Evolutionary conservation across 2,329 filamentous ascomycete species (phyloP).

Genomic region (Monilinia fructicola): DNA sequence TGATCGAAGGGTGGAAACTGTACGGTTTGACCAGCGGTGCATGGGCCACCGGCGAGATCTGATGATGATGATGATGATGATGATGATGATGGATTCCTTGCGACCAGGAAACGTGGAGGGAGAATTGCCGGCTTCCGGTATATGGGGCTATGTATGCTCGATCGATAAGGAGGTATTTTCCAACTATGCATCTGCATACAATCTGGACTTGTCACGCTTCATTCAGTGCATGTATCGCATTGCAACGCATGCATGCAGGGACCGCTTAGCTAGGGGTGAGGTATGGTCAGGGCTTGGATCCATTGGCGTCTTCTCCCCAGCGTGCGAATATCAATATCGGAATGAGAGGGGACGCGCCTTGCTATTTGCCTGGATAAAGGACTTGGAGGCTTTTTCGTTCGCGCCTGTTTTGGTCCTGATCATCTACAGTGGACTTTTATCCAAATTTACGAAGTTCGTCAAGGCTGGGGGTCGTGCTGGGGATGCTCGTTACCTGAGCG

Average conservation of each 20-base stretch:
- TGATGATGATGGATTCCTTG: not conserved
- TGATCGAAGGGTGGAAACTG: not conserved
- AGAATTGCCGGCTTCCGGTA: not conserved
- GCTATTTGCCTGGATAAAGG: not conserved
- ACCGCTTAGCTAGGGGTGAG: not conserved
- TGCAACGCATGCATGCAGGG: too few relatives aligned
- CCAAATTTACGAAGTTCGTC: too few relatives aligned
- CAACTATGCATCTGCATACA: not conserved
- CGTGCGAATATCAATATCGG: slow-evolving; percentile 8
- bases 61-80: not conserved
- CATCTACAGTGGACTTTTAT: too few relatives aligned
- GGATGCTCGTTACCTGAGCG: too few relatives aligned
- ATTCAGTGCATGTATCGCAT: not conserved
- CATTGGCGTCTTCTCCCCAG: not conserved
- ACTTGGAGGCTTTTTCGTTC: not conserved
- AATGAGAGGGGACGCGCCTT: not conserved
- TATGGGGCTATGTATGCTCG: not conserved
- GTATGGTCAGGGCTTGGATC: not conserved
- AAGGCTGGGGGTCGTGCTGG: too few relatives aligned
- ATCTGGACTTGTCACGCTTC: not conserved
- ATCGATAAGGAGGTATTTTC: not conserved
- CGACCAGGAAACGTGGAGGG: not conserved
- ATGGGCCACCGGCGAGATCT: not conserved
- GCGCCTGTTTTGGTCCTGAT: not conserved
- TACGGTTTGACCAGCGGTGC: not conserved